Evolutionary conservation across 2,329 filamentous ascomycete genomes (phyloP).

Genomic region (Paraconiothyrium brasiliense): DNA sequence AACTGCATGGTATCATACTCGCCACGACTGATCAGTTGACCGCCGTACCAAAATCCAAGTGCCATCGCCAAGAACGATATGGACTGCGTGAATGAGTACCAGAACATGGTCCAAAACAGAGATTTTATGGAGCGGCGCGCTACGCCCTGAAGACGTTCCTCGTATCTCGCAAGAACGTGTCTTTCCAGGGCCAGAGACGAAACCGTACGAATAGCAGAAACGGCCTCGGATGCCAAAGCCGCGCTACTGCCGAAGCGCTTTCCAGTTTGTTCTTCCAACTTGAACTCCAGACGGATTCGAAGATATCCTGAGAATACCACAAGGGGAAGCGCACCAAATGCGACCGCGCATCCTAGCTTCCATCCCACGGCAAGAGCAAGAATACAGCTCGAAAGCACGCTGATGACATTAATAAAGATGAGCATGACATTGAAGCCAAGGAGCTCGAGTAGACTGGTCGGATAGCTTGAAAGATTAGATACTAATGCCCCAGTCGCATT

Average conservation of each 20-base stretch:
- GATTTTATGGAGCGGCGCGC: constrained; percentile 67
- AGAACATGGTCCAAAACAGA: constrained; percentile 76
- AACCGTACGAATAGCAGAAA: constrained; percentile 91
- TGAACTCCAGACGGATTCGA: constrained; percentile 89
- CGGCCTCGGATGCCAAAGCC: constrained; percentile 90
- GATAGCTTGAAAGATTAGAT: constrained; percentile 70
- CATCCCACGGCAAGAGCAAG: constrained; percentile 81
- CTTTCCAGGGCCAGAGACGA: constrained; percentile 87
- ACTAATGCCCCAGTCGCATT: constrained; percentile 90
- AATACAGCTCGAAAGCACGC: constrained; percentile 76
- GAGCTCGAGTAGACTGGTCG: constrained; percentile 86
- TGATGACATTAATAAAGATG: constrained; percentile 80
- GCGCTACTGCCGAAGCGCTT: constrained; percentile 68
- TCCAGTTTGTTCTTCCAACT: constrained; percentile 75
- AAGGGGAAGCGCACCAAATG: constrained; percentile 63
- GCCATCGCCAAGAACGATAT: constrained; percentile 62
- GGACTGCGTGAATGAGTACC: constrained; percentile 87
- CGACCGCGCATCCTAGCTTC: constrained; percentile 85
- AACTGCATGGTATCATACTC: constrained; percentile 81
- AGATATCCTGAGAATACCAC: constrained; percentile 73
- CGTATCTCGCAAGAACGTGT: constrained; percentile 78
- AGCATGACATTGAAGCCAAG: constrained; percentile 89
- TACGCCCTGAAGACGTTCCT: constrained; percentile 65
- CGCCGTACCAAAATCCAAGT: constrained; percentile 51
- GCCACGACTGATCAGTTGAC: constrained; percentile 42